A percentile compares a stretch with the other conserved stretches of the same genome.
Evolutionary conservation across 345 rosid species (phyloP).

Genomic region (Linum lewisii): DNA sequence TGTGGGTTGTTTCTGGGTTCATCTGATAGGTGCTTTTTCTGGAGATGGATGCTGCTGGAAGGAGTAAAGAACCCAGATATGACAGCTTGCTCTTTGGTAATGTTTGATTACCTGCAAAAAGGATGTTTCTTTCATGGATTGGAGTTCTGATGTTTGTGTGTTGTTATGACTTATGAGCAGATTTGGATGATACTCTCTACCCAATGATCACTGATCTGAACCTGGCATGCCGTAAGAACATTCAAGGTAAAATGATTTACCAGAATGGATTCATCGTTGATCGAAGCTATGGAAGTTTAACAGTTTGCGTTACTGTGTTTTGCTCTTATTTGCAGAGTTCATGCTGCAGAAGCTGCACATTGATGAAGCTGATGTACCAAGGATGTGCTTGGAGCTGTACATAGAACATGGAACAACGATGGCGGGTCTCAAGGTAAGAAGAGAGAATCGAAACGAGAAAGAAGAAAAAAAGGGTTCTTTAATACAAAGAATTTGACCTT

Average conservation of each 20-base stretch:
- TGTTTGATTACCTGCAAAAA: neutral
- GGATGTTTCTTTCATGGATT: neutral
- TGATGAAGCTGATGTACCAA: conserved; percentile 71
- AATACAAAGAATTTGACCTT: neutral
- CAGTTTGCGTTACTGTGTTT: too few species aligned
- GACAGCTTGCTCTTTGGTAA: conserved; percentile 87
- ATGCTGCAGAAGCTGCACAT: conserved; percentile 60
- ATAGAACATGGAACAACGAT: conserved; percentile 88
- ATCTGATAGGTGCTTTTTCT: conserved; percentile 22
- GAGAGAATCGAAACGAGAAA: neutral
- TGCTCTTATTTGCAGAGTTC: conserved; percentile 37
- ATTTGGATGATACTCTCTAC: conserved; percentile 83
- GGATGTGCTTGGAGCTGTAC: conserved; percentile 82
- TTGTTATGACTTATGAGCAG: conserved; percentile 32
- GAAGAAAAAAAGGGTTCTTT: neutral
- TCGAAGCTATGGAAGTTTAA: neutral
- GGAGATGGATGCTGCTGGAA: conserved; percentile 48
- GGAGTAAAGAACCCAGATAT: conserved; percentile 30
- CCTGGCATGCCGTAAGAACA: conserved; percentile 77
- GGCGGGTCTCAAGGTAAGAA: conserved; percentile 81
- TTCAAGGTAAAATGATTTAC: conserved; percentile 62
- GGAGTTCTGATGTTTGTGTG: conserved; percentile 3
- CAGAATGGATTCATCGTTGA: too few species aligned
- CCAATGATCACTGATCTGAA: conserved; percentile 68
- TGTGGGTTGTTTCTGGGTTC: too few species aligned